A percentile compares a stretch with the other conserved stretches of the same genome.
Evolutionary conservation across 306 rosid genomes (phyloP).

Genomic region (Astragalus membranaceus): DNA sequence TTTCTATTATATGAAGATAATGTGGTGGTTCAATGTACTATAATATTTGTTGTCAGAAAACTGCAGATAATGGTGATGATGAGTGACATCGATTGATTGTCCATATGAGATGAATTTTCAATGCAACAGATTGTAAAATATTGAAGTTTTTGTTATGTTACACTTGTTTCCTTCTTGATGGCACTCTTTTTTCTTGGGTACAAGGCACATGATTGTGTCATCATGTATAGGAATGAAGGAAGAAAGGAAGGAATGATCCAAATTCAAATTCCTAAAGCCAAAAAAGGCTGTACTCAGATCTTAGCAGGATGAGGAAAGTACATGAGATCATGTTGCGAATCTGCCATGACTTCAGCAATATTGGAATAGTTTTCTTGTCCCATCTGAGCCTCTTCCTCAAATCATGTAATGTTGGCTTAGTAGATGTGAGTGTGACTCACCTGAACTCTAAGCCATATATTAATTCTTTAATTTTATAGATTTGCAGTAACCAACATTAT

Average conservation of each 20-base stretch:
- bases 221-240: not conserved
- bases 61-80: conserved; percentile 5
- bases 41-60: conserved; percentile 22
- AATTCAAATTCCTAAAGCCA: conserved; percentile 22
- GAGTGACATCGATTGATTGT: conserved; percentile 14
- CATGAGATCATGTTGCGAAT: conserved; percentile 34
- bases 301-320: conserved; percentile 23
- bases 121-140: not conserved
- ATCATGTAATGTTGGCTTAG: not conserved
- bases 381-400: conserved; percentile 18
- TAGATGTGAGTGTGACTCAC: no score
- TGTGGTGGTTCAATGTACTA: conserved; percentile 16
- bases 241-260: conserved; percentile 8
- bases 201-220: conserved; percentile 19
- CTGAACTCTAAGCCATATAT: not conserved
- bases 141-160: not conserved
- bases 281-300: conserved; percentile 19
- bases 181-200: not conserved
- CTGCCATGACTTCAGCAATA: conserved; percentile 43
- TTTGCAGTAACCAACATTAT: not conserved
- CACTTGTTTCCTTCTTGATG: not conserved
- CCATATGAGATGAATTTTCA: conserved; percentile 14
- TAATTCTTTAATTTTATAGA: not conserved
- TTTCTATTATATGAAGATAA: conserved; percentile 10
- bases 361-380: conserved; percentile 35